phyloP scores from a whole-genome alignment of 1,139 yeast genomes.

The Debaryomycetaceae sp. region DNA sequence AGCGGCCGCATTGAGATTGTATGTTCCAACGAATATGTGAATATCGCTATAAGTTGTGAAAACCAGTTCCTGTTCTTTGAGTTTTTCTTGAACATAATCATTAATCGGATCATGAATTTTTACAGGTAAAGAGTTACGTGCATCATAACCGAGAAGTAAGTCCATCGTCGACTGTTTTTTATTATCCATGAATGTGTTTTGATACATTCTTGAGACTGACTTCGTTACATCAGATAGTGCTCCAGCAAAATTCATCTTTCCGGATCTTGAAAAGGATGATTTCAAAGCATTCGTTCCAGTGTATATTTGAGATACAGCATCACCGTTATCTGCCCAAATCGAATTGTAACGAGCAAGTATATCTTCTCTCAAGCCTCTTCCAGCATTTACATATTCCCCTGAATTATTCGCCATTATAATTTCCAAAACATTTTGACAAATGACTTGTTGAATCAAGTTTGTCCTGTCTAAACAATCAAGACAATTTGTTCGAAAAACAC shows the following conservation, averaged over 20 bases:
- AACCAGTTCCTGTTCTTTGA: slow-evolving; percentile 46
- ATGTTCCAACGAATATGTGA: slow-evolving; percentile 77
- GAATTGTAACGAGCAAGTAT: slow-evolving; percentile 67
- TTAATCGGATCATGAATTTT: slow-evolving; percentile 81
- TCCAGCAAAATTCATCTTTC: slow-evolving; percentile 95
- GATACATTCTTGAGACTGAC: slow-evolving; percentile 91
- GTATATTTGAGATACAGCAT: slow-evolving; percentile 91
- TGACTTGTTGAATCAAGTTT: slow-evolving; percentile 84
- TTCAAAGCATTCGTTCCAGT: slow-evolving; percentile 97
- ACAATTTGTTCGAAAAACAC: slow-evolving; percentile 90
- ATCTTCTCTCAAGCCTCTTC: slow-evolving; percentile 33
- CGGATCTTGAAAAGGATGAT: slow-evolving; percentile 89
- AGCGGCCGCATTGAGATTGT: slow-evolving; percentile 78
- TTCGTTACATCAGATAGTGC: slow-evolving; percentile 95
- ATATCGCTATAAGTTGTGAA: slow-evolving; percentile 63
- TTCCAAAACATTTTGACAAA: slow-evolving; percentile 59
- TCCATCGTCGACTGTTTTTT: slow-evolving; percentile 87
- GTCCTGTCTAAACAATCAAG: slow-evolving; percentile 95
- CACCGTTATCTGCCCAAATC: slow-evolving; percentile 98
- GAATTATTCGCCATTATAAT: slow-evolving; percentile 56
- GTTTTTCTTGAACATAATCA: slow-evolving; percentile 68
- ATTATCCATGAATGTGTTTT: slow-evolving; percentile 92
- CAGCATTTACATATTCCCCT: slow-evolving; percentile 2
- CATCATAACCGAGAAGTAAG: slow-evolving; percentile 70
- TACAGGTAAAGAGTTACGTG: slow-evolving; percentile 68